Base-by-base conservation (phyloP, 2,329 filamentous ascomycete genomes). In the Fonsecaea nubica region DNA sequence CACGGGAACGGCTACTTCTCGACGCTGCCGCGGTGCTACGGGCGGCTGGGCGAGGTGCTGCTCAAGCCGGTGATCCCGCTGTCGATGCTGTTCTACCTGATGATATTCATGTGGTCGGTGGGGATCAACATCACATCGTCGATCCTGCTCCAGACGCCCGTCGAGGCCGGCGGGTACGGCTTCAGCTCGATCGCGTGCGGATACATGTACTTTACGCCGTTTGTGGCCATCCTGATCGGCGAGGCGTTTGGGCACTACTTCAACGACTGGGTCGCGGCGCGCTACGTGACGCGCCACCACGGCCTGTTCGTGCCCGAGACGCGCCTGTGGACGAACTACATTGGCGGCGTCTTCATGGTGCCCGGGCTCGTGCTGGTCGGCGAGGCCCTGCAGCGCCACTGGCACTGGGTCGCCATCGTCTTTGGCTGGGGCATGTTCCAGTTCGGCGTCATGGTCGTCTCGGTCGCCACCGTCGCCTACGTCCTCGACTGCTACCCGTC, bases 261-360 rank as follows among this genome's bases (percentile, higher is more conserved):
- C 76, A 83, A 85, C 72, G 83, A 82, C 25, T 83, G 84, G 0
- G 85, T 86, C 66, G 61, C 65, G 18, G 62, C 63, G 42, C 38
- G 77, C 32, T 83, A 83, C 67, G 80, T 83, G 25, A 73, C 75
- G 8, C 73, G 75, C 2, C 81, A 87, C 74, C 72, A 79, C 3
- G 84, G 84, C 18, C 79, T 76, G 53, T 84, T 88, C 56, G 83
- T 86, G 69, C 84, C 86, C 45, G 85, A 88, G 75, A 82, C 79
- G 5, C 82, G 85, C 4, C 80, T 87, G 10, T 74, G 77, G 7
- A 80, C 81, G 30, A 79, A 82, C 61, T 83, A 80, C 69, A 66
- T 85, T 32, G 77, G 80, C 0, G 76, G 82, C 3, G 78, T 81
- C 0, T 79, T 86, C 70, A 83, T 86, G 75, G 69, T 83, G 2